Conservation (phyloP, 2,329 filamentous ascomycete genomes). For the Exophiala xenobiotica region DNA sequence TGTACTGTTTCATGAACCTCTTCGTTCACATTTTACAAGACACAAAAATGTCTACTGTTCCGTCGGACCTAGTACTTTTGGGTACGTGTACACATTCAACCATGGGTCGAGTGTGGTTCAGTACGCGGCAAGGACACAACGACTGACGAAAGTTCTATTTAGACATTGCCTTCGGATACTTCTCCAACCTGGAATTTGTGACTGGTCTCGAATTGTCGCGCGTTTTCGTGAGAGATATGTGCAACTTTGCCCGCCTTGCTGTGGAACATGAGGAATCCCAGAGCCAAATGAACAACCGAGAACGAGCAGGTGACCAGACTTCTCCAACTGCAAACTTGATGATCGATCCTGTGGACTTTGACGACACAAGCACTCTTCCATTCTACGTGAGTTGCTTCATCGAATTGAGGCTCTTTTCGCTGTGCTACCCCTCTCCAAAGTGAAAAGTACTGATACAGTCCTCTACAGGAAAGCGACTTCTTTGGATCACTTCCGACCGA, state of each 20-base stretch:
- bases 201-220: slow-evolving; percentile 8
- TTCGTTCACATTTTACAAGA: slow-evolving; percentile 4
- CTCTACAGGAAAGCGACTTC: slow-evolving; percentile 7
- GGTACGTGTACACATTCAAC: not conserved
- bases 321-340: not conserved
- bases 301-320: not conserved
- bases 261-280: not conserved
- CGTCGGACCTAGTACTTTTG: slow-evolving; percentile 13
- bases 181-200: slow-evolving; percentile 13
- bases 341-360: not conserved
- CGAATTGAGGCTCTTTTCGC: not conserved
- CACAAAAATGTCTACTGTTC: not conserved
- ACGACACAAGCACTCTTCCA: not conserved
- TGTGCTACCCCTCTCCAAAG: no score
- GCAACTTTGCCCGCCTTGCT: slow-evolving; percentile 11
- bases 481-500: not conserved
- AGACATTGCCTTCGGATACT: slow-evolving; percentile 14
- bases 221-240: slow-evolving; percentile 10
- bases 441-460: not conserved
- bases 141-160: not conserved
- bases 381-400: not conserved
- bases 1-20: slow-evolving; percentile 4
- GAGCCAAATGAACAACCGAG: not conserved
- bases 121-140: not conserved
- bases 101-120: not conserved